phyloP scores from a whole-genome alignment of 805 yeast genomes.

The Kuraishia hungarica region DNA sequence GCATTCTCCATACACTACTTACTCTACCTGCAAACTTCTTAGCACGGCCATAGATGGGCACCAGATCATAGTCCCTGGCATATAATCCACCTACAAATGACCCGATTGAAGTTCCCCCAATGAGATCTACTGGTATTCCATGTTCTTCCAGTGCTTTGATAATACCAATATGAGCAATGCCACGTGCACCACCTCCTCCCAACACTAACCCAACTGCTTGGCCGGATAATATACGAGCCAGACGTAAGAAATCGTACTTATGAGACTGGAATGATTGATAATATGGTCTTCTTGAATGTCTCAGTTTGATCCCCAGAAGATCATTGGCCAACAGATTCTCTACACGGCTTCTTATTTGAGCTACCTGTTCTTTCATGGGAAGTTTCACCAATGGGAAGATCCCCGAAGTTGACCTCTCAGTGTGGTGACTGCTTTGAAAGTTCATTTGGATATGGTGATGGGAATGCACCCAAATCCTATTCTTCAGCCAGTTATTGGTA shows the following conservation, averaged over 20 bases:
- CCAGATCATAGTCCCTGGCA: slow-evolving; percentile 86
- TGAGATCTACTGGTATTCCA: slow-evolving; percentile 87
- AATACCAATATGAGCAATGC: slow-evolving; percentile 86
- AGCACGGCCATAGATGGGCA: slow-evolving; percentile 83
- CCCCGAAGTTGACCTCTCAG: background rate
- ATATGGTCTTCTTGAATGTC: background rate
- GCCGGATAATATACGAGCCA: slow-evolving; percentile 85
- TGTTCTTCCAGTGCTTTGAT: slow-evolving; percentile 84
- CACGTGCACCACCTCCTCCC: slow-evolving; percentile 98
- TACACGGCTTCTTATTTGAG: slow-evolving; percentile 8
- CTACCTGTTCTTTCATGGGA: slow-evolving; percentile 6
- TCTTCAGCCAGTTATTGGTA: slow-evolving; percentile 77
- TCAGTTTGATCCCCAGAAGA: slow-evolving; percentile 5
- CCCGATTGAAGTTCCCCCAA: slow-evolving; percentile 97
- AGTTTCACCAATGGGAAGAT: background rate
- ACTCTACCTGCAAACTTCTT: slow-evolving; percentile 80
- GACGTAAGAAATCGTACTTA: slow-evolving; percentile 81
- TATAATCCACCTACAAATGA: slow-evolving; percentile 93
- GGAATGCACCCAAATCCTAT: slow-evolving; percentile 82
- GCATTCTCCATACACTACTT: slow-evolving; percentile 77
- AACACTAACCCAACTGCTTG: slow-evolving; percentile 90
- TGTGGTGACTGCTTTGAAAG: slow-evolving; percentile 8
- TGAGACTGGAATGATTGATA: slow-evolving; percentile 38
- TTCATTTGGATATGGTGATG: slow-evolving; percentile 88
- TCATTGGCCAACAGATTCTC: slow-evolving; percentile 19